Evolutionary conservation across 140 eudicot species (phyloP), one percentile per base, ranked within the genome.

Genomic region (Cichorium intybus): DNA sequence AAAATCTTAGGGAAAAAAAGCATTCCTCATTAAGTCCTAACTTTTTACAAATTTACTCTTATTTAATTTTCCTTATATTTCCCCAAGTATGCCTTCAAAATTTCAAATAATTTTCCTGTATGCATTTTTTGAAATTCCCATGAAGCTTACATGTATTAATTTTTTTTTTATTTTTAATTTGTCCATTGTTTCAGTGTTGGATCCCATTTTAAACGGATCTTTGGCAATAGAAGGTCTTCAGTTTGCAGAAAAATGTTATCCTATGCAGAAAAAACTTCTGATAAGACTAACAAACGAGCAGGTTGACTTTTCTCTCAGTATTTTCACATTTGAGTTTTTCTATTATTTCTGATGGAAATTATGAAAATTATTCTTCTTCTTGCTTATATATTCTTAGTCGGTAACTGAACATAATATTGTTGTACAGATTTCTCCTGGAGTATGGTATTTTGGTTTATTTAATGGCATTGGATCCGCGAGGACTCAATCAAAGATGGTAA

Each of bases 401-500:
- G 47, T 52, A 43, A 55, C 58, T 43, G 34, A 61, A 76, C 21
- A 3, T 8, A 11, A 45, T 29, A 26, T 61, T 21, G 18, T 29
- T 69, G 0, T 23, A 22, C 73, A 81, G 83, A 72, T 81, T 51
- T 56, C 73, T 24, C 75, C 82, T 3, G 87, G 80, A 56, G 74
- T 52, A 23, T 47, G 75, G 69, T 81, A 77, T 64, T 47, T 77
- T 62, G 87, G 87, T 24, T 66, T 81, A 41, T 81, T 81, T 64
- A 77, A 81, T 12, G 87, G 87, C 64, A 77, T 81, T 62, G 87
- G 87, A 52, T 72, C 80, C 41, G 29, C 35, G n/a, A 68, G 87
- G 65, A 81, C 87, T 47, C 87, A 81, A 34, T 72, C 87, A 21
- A 77, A 81, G 67, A 81, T 81, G 87, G 87, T 81, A 77, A 31